Base-by-base conservation (phyloP, 1,284 basidiomycete genomes). In the Schizophyllum commune region DNA sequence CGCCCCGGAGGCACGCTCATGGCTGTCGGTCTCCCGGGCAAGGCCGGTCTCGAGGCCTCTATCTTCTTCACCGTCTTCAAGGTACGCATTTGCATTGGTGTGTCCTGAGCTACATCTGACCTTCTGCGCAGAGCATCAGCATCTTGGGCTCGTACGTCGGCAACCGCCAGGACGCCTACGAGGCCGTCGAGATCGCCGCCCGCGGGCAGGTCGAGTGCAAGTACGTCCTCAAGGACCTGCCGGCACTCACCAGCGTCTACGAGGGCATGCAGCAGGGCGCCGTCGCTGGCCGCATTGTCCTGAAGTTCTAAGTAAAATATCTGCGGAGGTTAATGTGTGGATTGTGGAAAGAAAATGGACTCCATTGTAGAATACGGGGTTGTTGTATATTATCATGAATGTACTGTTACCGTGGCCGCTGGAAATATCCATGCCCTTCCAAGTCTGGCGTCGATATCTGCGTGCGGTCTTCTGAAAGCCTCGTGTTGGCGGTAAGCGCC, bases 1-100 rank as follows among this genome's bases (percentile, higher is more conserved):
- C 79, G 86, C 51, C 73, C 78, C 4, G 78, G 83, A 51, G 85
- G 89, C 32, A 80, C 80, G 2, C 77, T 94, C 60, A 90, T 94
- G 78, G 86, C 82, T 47, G 88, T 92, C 51, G 90, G 91, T 56
- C 74, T 92, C 5, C 91, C 89, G 6, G 83, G 80, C 2, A 73
- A 82, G 32, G 82, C 84, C 0, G 77, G 73, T 22, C 76, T 92
- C 32, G 77, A 83, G 32, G 83, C 85, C 0, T 82, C 85, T 51
- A 88, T 93, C 66, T 93, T 92, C 79, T 89, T 82, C 75, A 88
- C 85, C 2, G 88, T 91, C 22, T 80, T 84, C 72, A 84, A 86
- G 73, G 78, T 77, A 54, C 1, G 67, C 51, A 13, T 15, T 39
- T 11, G 20, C 32, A 52, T 33, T 32, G 15, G 15, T 39, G 19